phyloP scores from a whole-genome alignment of 768 basidiomycete species.

The Amanita fuliginea region DNA sequence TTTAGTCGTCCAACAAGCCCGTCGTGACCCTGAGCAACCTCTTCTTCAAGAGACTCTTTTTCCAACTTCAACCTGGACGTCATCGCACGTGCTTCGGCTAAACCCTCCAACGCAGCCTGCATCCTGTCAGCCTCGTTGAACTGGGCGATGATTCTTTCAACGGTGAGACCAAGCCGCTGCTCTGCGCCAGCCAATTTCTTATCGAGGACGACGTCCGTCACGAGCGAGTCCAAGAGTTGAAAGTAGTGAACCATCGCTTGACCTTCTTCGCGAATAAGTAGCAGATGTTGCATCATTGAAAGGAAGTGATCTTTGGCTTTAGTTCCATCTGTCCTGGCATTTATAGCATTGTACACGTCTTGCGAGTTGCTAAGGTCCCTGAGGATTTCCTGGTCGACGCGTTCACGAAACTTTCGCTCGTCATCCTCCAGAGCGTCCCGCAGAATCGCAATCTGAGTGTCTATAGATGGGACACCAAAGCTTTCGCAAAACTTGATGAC shows the following conservation, averaged over 20 bases:
- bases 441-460: conserved; percentile 54
- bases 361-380: conserved; percentile 69
- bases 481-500: conserved; percentile 60
- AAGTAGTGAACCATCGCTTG: conserved; percentile 79
- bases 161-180: conserved; percentile 78
- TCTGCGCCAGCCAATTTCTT: conserved; percentile 82
- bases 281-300: conserved; percentile 88
- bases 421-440: conserved; percentile 61
- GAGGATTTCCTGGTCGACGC: conserved; percentile 66
- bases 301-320: conserved; percentile 78
- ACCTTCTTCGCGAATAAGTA: conserved; percentile 85
- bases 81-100: conserved; percentile 51
- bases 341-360: conserved; percentile 81
- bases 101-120: conserved; percentile 71
- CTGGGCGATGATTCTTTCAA: conserved; percentile 78
- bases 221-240: conserved; percentile 81
- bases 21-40: conserved; percentile 69
- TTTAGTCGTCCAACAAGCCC: conserved; percentile 82
- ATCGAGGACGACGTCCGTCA: conserved; percentile 88
- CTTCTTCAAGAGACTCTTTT: conserved; percentile 74
- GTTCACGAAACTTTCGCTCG: conserved; percentile 58
- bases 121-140: conserved; percentile 85
- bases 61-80: conserved; percentile 62
- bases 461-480: conserved; percentile 54
- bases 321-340: conserved; percentile 64